Evolutionary conservation across 257 asterid genomes (phyloP).

Genomic region (Capsicum rhomboideum): DNA sequence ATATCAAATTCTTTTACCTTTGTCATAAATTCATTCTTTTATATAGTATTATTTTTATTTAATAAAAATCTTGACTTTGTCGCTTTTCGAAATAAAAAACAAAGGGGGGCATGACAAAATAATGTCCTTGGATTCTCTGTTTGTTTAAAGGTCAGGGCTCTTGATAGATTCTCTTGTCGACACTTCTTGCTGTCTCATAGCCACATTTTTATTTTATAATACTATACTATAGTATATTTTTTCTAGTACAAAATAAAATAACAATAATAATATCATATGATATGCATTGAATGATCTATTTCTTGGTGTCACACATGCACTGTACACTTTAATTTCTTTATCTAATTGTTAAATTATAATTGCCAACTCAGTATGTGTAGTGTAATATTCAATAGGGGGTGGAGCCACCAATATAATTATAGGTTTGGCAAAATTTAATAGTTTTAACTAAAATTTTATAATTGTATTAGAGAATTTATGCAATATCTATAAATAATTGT

Average conservation of each 20-base stretch:
- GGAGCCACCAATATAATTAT: too few relatives aligned
- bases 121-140: neutral
- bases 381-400: too few relatives aligned
- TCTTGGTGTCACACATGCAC: neutral
- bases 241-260: neutral
- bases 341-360: neutral
- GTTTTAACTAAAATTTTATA: neutral
- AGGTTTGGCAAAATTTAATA: neutral
- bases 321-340: neutral
- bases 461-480: neutral
- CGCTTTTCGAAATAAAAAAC: too few relatives aligned
- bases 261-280: neutral
- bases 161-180: neutral
- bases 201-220: neutral
- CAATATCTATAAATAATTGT: neutral
- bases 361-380: neutral
- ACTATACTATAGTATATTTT: neutral
- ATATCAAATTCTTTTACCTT: too few relatives aligned
- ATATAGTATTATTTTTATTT: too few relatives aligned
- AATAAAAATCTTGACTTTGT: too few relatives aligned
- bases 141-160: neutral
- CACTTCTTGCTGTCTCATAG: neutral
- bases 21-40: too few relatives aligned
- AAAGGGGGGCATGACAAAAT: neutral
- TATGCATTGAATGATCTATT: neutral